phyloP scores from a whole-genome alignment of 2,329 filamentous ascomycete species.

The Macrophomina pseudophaseolina region DNA sequence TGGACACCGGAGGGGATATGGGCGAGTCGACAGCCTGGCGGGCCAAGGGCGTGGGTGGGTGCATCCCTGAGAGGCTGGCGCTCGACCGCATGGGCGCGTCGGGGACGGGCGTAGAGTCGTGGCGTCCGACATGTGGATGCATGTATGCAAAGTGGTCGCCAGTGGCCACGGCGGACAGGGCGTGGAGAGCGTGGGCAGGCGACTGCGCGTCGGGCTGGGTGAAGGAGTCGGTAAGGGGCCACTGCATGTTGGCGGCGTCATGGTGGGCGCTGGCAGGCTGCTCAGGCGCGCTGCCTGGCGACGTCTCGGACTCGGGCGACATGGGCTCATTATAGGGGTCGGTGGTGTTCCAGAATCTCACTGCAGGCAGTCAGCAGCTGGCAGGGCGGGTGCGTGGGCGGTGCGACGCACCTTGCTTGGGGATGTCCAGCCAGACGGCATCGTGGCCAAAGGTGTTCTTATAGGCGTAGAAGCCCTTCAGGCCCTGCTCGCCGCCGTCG shows the following conservation, averaged over 20 bases:
- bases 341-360: slow-evolving; percentile 66
- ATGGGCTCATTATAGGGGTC: slow-evolving; percentile 63
- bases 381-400: neutral
- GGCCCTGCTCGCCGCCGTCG: slow-evolving; percentile 50
- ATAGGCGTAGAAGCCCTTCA: slow-evolving; percentile 69
- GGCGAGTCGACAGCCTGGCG: slow-evolving; percentile 35
- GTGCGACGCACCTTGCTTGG: slow-evolving; percentile 56
- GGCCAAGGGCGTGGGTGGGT: slow-evolving; percentile 35
- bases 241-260: slow-evolving; percentile 19
- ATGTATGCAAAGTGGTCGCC: slow-evolving; percentile 46
- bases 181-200: slow-evolving; percentile 58
- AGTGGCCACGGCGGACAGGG: slow-evolving; percentile 59
- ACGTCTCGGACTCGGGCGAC: slow-evolving; percentile 33
- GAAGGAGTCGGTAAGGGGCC: slow-evolving; percentile 24
- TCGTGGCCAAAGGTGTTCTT: slow-evolving; percentile 68
- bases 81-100: slow-evolving; percentile 27
- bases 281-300: slow-evolving; percentile 2
- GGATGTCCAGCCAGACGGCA: slow-evolving; percentile 67
- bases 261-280: slow-evolving; percentile 11
- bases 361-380: slow-evolving; percentile 38
- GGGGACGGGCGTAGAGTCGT: slow-evolving; percentile 36
- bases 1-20: slow-evolving; percentile 50
- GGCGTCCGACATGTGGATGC: slow-evolving; percentile 34
- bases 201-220: slow-evolving; percentile 34
- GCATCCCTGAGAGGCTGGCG: slow-evolving; percentile 28